phyloP scores from a whole-genome alignment of 371 early-diverging fungal genomes.

The Dichotomocladium elegans region DNA sequence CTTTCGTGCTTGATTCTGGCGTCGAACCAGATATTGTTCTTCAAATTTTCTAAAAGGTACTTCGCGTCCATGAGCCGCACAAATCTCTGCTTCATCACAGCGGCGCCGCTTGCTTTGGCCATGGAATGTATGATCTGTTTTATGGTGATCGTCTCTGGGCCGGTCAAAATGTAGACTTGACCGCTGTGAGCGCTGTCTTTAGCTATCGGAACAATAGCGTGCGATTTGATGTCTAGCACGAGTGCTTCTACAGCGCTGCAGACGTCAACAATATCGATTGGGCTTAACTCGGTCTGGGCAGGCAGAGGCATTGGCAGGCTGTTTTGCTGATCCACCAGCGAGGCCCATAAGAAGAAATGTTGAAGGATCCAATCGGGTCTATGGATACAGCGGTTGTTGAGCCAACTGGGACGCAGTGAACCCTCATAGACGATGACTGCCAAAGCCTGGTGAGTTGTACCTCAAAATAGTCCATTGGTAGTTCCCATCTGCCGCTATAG shows the following conservation, averaged over 20 bases:
- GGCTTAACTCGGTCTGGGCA: constrained; percentile 22
- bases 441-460: constrained; percentile 9
- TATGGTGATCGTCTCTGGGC: constrained; percentile 24
- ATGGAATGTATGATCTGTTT: constrained; percentile 21
- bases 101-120: constrained; percentile 19
- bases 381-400: background rate
- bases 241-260: constrained; percentile 23
- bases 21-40: constrained; percentile 37
- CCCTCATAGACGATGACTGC: too few species aligned
- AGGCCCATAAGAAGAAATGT: constrained; percentile 32
- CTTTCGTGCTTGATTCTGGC: constrained; percentile 36
- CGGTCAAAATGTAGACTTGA: constrained; percentile 38
- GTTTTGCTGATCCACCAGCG: constrained; percentile 20
- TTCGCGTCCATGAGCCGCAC: constrained; percentile 31
- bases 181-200: constrained; percentile 20
- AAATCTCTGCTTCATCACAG: constrained; percentile 11
- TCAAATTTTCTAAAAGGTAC: constrained; percentile 23
- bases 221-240: background rate
- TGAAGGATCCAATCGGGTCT: constrained; percentile 46
- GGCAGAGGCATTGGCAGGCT: constrained; percentile 20
- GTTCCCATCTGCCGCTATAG: too few species aligned
- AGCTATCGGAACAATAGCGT: background rate
- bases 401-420: background rate
- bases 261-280: constrained; percentile 35
- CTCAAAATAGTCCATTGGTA: constrained; percentile 41